Percentiles rank a stretch among this genome's conserved stretches.
phyloP scores from a whole-genome alignment of 2,329 filamentous ascomycete species.

The Fusarium keratoplasticum region DNA sequence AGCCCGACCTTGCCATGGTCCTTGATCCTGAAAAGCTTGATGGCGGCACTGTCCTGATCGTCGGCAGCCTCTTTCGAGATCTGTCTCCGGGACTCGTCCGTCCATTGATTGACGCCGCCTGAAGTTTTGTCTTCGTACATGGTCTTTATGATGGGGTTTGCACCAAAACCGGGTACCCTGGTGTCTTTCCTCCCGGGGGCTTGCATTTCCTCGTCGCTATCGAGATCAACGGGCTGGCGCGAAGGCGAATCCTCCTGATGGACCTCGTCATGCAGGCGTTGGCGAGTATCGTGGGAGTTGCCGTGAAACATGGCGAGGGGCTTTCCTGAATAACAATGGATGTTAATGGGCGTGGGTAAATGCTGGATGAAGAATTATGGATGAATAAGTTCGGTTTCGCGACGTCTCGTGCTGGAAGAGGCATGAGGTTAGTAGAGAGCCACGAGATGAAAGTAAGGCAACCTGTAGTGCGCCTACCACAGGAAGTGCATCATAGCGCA shows the following conservation, averaged over 20 bases:
- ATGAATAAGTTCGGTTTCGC: neutral
- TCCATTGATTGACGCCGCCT: constrained; percentile 21
- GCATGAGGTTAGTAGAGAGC: neutral
- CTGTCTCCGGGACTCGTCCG: constrained; percentile 57
- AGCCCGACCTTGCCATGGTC: constrained; percentile 55
- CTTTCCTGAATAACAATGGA: neutral
- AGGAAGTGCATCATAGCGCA: neutral
- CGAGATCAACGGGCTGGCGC: constrained; percentile 30
- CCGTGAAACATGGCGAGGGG: neutral
- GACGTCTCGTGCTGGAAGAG: neutral
- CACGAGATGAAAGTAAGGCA: neutral
- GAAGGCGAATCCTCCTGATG: constrained; percentile 33
- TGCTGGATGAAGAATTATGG: neutral
- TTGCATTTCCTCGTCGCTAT: constrained; percentile 23
- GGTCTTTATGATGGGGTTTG: constrained; percentile 50
- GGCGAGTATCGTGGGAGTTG: constrained; percentile 36
- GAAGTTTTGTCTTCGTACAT: constrained; percentile 53
- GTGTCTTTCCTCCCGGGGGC: constrained; percentile 19
- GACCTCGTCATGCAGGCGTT: constrained; percentile 44
- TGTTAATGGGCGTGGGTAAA: neutral
- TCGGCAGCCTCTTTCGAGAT: constrained; percentile 52
- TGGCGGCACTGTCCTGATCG: constrained; percentile 54
- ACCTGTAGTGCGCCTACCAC: neutral
- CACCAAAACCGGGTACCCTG: constrained; percentile 46
- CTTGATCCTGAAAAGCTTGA: constrained; percentile 61